Base-by-base conservation (phyloP, 441 rosid genomes). In the Arabidopsis hybrid region DNA sequence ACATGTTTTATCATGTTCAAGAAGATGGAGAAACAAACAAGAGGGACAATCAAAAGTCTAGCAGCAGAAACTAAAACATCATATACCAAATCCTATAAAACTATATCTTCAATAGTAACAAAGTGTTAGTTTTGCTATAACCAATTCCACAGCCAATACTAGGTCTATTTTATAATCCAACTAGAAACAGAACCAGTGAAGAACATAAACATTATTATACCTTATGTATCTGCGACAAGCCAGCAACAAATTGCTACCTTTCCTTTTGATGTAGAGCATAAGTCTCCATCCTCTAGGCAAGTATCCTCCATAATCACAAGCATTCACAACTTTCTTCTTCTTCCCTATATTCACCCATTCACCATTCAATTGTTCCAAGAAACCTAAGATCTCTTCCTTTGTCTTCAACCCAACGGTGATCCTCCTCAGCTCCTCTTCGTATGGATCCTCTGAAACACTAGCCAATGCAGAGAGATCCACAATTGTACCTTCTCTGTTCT, bases 241-340 rank as follows among this genome's bases (percentile, higher is more conserved):
- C 38, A 87, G 78, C 88, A 79, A 85, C 26, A 65, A 0, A 40
- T 29, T 78, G 57, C 59, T 67, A 29, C 61, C 83, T 51, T 82
- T 76, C 84, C 56, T 84, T 75, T 83, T 83, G 47, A 84, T 68
- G 67, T 73, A 84, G 49, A 85, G 85, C 78, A 81, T 72, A 50
- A 87, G 85, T 75, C 72, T 87, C 91, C 89, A 85, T 29, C 86
- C 86, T 49, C 21, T 59, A 4, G 87, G 89, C 70, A 87, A 78
- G 60, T 61, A 74, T 71, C 76, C 69, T 34, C 82, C 81, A 5
- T 42, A 82, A 45, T 69, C 65, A 65, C 67, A 53, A 5, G 91
- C 89, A 53, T 80, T 72, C 13, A 85, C 85, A 69, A 85, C 70
- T 80, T 78, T 83, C 76, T 81, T 77, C 85, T 79, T 85, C 85